These are phyloP conservation scores for Geranium brycei DNA, from an alignment of 345 rosid genomes.

Conservation along the genomic window DNA sequence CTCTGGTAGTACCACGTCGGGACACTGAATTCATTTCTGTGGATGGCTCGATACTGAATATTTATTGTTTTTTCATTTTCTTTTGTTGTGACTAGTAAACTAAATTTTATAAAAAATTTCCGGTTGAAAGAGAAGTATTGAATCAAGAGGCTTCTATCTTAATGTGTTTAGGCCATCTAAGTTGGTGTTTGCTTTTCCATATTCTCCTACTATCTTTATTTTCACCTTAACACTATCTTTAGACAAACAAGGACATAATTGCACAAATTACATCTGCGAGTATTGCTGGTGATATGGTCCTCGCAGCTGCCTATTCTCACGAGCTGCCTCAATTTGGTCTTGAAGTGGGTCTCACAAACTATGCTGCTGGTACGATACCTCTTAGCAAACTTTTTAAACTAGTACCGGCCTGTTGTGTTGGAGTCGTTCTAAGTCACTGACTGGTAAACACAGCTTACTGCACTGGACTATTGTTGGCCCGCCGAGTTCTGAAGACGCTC, in stretches of 20 bases:
- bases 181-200: too few species aligned
- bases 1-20: too few species aligned
- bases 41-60: too few species aligned
- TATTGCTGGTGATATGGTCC: constrained; percentile 44
- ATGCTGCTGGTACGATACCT: constrained; percentile 47
- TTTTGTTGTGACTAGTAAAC: too few species aligned
- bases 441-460: neutral
- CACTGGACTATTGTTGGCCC: constrained; percentile 64
- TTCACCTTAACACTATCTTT: constrained; percentile 14
- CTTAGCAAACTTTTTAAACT: constrained; percentile 7
- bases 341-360: constrained; percentile 54
- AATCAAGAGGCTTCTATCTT: too few species aligned
- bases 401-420: neutral
- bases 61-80: too few species aligned
- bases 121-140: too few species aligned
- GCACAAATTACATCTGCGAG: constrained; percentile 44
- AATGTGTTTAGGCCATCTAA: too few species aligned
- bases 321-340: constrained; percentile 55
- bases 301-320: constrained; percentile 54
- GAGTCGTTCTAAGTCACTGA: neutral
- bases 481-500: constrained; percentile 49
- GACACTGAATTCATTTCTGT: too few species aligned
- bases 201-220: neutral
- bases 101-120: too few species aligned
- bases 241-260: constrained; percentile 54